phyloP scores from a whole-genome alignment of 2,329 filamentous ascomycete species.

The Cercospora sp. region DNA sequence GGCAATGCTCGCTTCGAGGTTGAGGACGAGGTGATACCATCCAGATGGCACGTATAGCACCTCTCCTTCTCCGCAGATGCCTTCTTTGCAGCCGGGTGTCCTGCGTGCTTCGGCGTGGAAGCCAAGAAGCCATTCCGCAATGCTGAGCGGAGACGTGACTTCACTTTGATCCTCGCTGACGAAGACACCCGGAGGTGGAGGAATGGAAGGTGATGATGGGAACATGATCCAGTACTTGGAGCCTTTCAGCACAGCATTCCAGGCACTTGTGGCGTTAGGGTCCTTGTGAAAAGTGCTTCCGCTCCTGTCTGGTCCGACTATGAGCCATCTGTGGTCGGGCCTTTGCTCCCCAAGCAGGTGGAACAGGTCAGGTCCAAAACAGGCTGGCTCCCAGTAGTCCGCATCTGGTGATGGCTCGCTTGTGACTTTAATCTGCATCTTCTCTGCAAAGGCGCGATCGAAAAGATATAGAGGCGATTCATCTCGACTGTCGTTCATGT shows the following conservation, averaged over 20 bases:
- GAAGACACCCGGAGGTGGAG: constrained; percentile 81
- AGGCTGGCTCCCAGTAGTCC: constrained; percentile 75
- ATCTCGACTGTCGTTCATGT: constrained; percentile 69
- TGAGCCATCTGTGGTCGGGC: constrained; percentile 89
- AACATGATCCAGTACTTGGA: constrained; percentile 99
- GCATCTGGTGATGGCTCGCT: constrained; percentile 45
- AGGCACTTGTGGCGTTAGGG: constrained; percentile 71
- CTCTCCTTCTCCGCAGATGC: constrained; percentile 79
- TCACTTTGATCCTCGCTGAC: constrained; percentile 88
- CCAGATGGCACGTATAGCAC: constrained; percentile 89
- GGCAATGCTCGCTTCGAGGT: constrained; percentile 79
- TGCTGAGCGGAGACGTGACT: constrained; percentile 89
- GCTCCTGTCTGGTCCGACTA: constrained; percentile 81
- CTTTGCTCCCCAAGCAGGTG: constrained; percentile 73
- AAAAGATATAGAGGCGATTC: constrained; percentile 94
- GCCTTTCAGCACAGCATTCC: constrained; percentile 90
- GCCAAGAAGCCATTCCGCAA: constrained; percentile 91
- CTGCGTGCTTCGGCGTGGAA: constrained; percentile 82
- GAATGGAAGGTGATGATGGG: constrained; percentile 62
- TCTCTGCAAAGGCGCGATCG: constrained; percentile 80
- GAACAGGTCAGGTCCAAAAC: constrained; percentile 85
- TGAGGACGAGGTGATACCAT: constrained; percentile 97
- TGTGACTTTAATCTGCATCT: constrained; percentile 69
- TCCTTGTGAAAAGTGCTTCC: constrained; percentile 91
- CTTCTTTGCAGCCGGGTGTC: constrained; percentile 77